phyloP scores from a whole-genome alignment of 768 basidiomycete genomes.

The Scleroderma bovista region DNA sequence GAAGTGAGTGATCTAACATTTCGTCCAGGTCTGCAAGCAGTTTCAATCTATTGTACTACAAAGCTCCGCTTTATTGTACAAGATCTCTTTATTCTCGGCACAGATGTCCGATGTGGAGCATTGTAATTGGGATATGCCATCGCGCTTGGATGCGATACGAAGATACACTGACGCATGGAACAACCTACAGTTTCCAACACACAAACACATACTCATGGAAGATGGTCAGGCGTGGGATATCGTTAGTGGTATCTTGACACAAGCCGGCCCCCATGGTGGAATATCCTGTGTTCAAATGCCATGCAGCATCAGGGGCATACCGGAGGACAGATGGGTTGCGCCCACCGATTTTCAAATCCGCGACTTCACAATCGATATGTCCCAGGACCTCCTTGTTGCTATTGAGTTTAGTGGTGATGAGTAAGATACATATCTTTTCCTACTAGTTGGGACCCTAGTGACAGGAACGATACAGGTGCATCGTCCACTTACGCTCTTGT shows the following conservation, averaged over 20 bases:
- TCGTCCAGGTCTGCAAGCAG: neutral
- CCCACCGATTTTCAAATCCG: conserved; percentile 22
- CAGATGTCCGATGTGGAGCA: conserved; percentile 18
- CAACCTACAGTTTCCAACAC: neutral
- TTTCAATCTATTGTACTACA: conserved; percentile 17
- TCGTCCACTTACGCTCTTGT: conserved; percentile 24
- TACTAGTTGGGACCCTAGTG: neutral
- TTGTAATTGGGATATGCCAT: neutral
- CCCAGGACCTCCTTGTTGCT: conserved; percentile 30
- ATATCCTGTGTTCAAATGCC: conserved; percentile 26
- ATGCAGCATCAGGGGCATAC: conserved; percentile 27
- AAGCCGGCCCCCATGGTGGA: conserved; percentile 6
- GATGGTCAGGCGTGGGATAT: neutral
- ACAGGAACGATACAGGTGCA: conserved; percentile 13
- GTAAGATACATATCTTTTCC: neutral
- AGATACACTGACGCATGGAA: conserved; percentile 20
- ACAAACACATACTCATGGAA: neutral
- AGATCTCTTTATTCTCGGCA: conserved; percentile 24
- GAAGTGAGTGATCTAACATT: too few species aligned
- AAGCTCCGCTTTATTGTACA: conserved; percentile 26
- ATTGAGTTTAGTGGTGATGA: conserved; percentile 12
- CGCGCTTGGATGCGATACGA: neutral
- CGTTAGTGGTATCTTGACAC: neutral
- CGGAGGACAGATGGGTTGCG: conserved; percentile 22
- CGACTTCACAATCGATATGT: conserved; percentile 33